Percentiles rank a stretch among this genome's conserved stretches.
Conservation (phyloP, 306 rosid genomes). For the Notholithocarpus densiflorus region DNA sequence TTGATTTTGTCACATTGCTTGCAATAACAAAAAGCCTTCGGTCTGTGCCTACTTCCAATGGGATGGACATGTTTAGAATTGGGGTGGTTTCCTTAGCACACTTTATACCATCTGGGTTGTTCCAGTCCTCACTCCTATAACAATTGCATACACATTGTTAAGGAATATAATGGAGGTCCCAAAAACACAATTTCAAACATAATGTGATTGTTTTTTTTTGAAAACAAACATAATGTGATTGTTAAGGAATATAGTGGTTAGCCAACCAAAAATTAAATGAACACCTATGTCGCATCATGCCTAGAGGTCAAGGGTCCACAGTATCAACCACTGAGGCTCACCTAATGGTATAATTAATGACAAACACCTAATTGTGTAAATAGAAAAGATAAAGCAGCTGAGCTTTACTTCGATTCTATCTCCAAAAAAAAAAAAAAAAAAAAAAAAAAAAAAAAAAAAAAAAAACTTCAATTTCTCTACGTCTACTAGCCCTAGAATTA, state of each 20-base stretch:
- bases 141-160: neutral
- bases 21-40: slow-evolving; percentile 52
- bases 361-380: neutral
- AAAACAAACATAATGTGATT: neutral
- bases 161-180: neutral
- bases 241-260: slow-evolving; percentile 8
- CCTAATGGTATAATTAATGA: neutral
- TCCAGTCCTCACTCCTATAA: slow-evolving; percentile 82
- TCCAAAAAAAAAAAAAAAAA: too few species aligned
- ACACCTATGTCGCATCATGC: neutral
- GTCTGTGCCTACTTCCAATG: slow-evolving; percentile 75
- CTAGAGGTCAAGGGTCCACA: neutral
- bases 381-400: neutral
- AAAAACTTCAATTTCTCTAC: too few species aligned
- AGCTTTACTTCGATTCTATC: neutral
- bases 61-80: slow-evolving; percentile 40
- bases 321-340: neutral
- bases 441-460: too few species aligned
- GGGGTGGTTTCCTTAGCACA: slow-evolving; percentile 88
- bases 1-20: slow-evolving; percentile 40
- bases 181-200: neutral
- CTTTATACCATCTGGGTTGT: slow-evolving; percentile 80
- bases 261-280: slow-evolving; percentile 2
- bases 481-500: too few species aligned
- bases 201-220: neutral